Base-by-base conservation (phyloP, 305 asterid genomes). In the Fraxinus nigra region DNA sequence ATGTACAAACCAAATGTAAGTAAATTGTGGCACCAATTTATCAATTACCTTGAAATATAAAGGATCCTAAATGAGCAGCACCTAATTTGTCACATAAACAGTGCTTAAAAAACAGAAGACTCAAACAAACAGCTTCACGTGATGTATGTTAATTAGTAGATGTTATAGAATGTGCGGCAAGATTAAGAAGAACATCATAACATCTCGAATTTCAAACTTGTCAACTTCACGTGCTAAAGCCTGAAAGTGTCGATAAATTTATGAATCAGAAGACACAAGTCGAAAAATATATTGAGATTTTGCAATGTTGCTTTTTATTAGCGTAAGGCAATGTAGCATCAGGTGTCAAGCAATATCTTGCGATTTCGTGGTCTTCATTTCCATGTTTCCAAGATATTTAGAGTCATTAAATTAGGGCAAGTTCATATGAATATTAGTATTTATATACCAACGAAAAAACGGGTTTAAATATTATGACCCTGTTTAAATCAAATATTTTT, bases 1-100 rank as follows among this genome's bases (percentile, higher is more conserved):
- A 89, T 38, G 28, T 72, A 78, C 1, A 82, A 63, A 74, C 33
- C 0, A 30, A 69, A 86, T 48, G 80, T 87, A 28, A 85, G 22
- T 14, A 54, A 75, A 28, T 73, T 77, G 46, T 40, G 46, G 54
- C 51, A 51, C 54, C 76, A 0, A 63, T 61, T 56, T 61, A 76
- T 38, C 51, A 46, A 72, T 56, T 78, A 67, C 40, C 8, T 56
- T 81, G 40, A 30, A 38, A 78, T 37, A 26, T 65, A 38, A 26
- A 67, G 37, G n/a, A 79, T 56, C 54, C 78, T 69, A 78, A 33
- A 79, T 77, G 48, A 78, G 77, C 75, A 38, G 81, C 67, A 13
- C 22, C 34, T 24, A 28, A 63, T 63, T 63, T 63, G 16, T 3
- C 67, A 56, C 10, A 56, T 54, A 18, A 56, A 56, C 65, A 6